Evolutionary conservation across 2,329 filamentous ascomycete species (phyloP), one percentile per base, ranked within the genome.

Genomic region (Ophiocordyceps robertsii): DNA sequence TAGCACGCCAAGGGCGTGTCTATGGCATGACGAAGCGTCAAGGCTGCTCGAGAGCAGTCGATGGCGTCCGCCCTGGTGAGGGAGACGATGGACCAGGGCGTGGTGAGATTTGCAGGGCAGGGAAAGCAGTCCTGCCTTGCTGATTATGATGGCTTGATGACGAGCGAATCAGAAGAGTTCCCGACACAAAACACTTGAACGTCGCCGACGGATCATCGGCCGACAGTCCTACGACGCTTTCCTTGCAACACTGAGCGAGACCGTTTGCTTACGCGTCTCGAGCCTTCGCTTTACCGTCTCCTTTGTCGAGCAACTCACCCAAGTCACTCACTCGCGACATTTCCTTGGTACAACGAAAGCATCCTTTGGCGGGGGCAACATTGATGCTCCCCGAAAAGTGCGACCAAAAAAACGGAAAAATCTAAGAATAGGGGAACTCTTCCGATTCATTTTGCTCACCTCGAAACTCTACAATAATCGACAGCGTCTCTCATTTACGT

Each of bases 271-370:
- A 14, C 21, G 11, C 9, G 39, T n/a, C 31, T 41, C 32, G 16
- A 13, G 43, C 17, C 43, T 11, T 47, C 33, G 19, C 38, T 40
- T 29, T 36, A 14, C 30, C 3, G 6, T 43, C 21, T 44, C 40
- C 24, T 31, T 35, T 39, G 29, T 24, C 30, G 19, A 17, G 10
- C 19, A 44, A 53, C 53, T 52, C 47, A 60, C 57, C 51, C 41
- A 43, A 56, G 60, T 61, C 60, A 42, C 44, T 63, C 60, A 39
- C 53, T 62, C 61, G 41, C 41, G 6, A 49, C 39, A 45, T 57
- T 61, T 58, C 51, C 52, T 60, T 56, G 37, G 37, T 31, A 27
- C 45, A 42, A 47, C 30, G 21, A 37, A 33, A 45, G 19, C 19
- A 19, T 19, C 19, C 24, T 27, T 27, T 27, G 24, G 24, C 24